These are phyloP conservation scores for Chenopodium quinoa DNA, from an alignment of 148 eudicot genomes.

Conservation along the genomic window DNA sequence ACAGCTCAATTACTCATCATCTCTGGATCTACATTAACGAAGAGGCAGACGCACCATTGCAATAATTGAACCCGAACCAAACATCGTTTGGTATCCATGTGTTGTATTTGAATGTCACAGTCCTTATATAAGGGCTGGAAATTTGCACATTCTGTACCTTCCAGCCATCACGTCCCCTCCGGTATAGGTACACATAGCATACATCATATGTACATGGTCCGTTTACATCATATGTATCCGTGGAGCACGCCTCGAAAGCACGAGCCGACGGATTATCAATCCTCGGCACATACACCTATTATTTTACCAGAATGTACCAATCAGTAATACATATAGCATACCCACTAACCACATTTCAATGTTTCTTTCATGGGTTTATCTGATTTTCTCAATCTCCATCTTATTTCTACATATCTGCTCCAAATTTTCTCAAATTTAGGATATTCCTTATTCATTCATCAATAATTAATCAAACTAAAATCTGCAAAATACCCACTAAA, in stretches of 20 bases:
- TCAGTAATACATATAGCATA: background rate
- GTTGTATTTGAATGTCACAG: slow-evolving; percentile 42
- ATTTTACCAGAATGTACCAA: background rate
- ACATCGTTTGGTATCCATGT: slow-evolving; percentile 37
- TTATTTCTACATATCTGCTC: background rate
- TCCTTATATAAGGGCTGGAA: slow-evolving; percentile 35
- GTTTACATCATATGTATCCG: slow-evolving; percentile 43
- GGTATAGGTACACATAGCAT: slow-evolving; percentile 46
- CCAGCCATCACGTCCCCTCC: slow-evolving; percentile 53
- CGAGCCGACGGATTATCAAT: slow-evolving; percentile 47
- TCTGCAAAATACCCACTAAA: background rate
- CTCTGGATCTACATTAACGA: slow-evolving; percentile 34
- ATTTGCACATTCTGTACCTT: slow-evolving; percentile 42
- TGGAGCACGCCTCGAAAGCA: slow-evolving; percentile 55
- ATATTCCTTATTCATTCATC: too few relatives aligned
- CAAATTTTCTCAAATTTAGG: background rate
- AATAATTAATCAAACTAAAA: background rate
- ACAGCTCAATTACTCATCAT: slow-evolving; percentile 19
- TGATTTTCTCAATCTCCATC: background rate
- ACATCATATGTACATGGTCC: slow-evolving; percentile 53
- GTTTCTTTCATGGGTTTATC: slow-evolving; percentile 11
- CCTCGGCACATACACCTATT: slow-evolving; percentile 51
- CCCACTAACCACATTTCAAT: background rate
- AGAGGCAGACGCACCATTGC: slow-evolving; percentile 38
- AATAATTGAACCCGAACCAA: slow-evolving; percentile 55